Base-by-base conservation (phyloP, 192 early-diverging fungal genomes). In the Phlyctochytrium arcticum region DNA sequence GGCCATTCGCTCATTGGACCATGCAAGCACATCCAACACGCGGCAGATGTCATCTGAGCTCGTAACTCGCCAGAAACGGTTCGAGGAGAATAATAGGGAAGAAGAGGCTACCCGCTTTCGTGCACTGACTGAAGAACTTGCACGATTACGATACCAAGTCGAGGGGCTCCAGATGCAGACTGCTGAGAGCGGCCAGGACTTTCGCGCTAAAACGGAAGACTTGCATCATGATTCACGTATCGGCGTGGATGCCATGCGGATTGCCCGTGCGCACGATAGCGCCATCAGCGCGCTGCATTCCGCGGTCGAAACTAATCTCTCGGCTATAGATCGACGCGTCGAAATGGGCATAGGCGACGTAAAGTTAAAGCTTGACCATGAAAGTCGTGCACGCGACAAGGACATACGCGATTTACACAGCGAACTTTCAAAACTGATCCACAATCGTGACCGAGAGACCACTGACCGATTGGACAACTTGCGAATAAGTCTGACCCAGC, bases 201-300 rank as follows among this genome's bases (percentile, higher is more conserved):
- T 79, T 7, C 34, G 69, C 1, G 42, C 57, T 2, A 61, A 59
- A 42, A 49, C 62, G 2, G 19, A 61, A 37, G 77, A 79, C 44
- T 44, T 48, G 48, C 71, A 76, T 27, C 39, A 60, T 27, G 71
- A 76, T 27, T 37, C 39, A 12, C 62, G 53, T 3, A 60, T 76
- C 1, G 69, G 68, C 12, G 60, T 62, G 3, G 77, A 79, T 35
- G 54, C 60, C 5, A 26, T 70, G 58, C 57, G 77, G 9, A 65
- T 66, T 1, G 46, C 73, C 7, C 65, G 62, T 37, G 77, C 77
- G 17, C 77, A 79, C 39, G 73, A 79, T 10, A 26, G 55, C 12
- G 65, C 69, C 2, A 34, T 79, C 4, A 64, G 42, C 3, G 27
- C 27, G 3, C 46, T 79, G n/a, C 67, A 71, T 30, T 46, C 36